These are phyloP conservation scores for Laetiporus sulphureus DNA, from an alignment of 1,284 basidiomycete genomes.

Conservation along the genomic window DNA sequence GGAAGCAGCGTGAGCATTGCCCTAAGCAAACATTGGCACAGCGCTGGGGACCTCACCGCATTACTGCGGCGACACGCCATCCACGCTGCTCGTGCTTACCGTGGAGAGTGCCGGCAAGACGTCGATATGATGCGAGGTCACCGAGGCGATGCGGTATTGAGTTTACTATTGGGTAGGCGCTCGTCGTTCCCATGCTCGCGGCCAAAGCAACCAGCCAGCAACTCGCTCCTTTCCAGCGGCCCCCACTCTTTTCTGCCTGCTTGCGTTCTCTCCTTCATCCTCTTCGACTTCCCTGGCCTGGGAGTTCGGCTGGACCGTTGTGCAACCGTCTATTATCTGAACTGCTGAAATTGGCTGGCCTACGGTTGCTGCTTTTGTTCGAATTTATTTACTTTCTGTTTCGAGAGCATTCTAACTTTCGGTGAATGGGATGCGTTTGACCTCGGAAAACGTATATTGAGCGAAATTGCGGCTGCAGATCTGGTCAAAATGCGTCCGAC, in stretches of 20 bases:
- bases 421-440: constrained; percentile 10
- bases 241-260: constrained; percentile 8
- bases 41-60: too few species aligned
- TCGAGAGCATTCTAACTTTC: constrained; percentile 20
- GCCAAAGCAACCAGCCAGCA: constrained; percentile 2
- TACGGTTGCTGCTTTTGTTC: constrained; percentile 27
- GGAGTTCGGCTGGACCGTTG: constrained; percentile 47
- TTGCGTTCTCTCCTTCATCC: constrained; percentile 16
- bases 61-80: too few species aligned
- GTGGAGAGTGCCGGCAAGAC: too few species aligned
- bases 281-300: constrained; percentile 23
- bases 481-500: too few species aligned
- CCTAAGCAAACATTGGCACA: too few species aligned
- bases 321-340: constrained; percentile 17
- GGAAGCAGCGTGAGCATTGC: too few species aligned
- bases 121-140: too few species aligned
- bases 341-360: constrained; percentile 23
- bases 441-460: constrained; percentile 3
- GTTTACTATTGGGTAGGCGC: background rate
- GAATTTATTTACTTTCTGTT: constrained; percentile 40
- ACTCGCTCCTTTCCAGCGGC: constrained; percentile 6
- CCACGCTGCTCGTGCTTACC: too few species aligned
- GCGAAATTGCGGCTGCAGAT: background rate
- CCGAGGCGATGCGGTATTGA: too few species aligned
- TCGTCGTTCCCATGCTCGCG: background rate